Percentiles rank a stretch among this genome's conserved stretches.
Conservation (phyloP, 257 asterid genomes). For the Solanum paucissectum region DNA sequence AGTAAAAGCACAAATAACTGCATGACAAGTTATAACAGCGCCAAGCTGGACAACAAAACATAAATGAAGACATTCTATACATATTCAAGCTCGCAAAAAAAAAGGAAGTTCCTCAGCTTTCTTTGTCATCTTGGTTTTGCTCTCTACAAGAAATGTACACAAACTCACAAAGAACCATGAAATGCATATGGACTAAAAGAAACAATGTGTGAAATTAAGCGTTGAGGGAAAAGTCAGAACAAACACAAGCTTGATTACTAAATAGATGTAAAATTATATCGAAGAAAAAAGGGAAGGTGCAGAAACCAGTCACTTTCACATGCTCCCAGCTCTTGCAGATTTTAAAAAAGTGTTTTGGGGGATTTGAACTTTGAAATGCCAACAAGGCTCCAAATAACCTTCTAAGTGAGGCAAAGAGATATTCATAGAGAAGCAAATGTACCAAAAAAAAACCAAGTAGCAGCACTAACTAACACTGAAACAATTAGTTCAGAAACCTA, state of each 20-base stretch:
- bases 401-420: too few species aligned
- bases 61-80: not conserved
- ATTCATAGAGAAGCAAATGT: too few species aligned
- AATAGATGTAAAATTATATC: not conserved
- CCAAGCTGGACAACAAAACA: not conserved
- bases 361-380: conserved; percentile 31
- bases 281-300: not conserved
- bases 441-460: too few species aligned
- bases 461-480: too few species aligned
- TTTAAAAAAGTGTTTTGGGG: conserved; percentile 11
- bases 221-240: not conserved
- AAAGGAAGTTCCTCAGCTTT: not conserved
- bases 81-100: not conserved
- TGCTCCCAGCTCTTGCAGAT: conserved; percentile 36
- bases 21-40: not conserved
- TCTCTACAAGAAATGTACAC: conserved; percentile 22
- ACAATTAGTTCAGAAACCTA: too few species aligned
- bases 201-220: conserved; percentile 4
- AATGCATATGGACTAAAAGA: conserved; percentile 4
- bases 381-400: too few species aligned
- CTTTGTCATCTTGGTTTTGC: not conserved
- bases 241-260: not conserved
- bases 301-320: conserved; percentile 14
- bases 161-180: conserved; percentile 4
- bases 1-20: not conserved